These are phyloP conservation scores for Fusarium miscanthi DNA, from an alignment of 2,329 filamentous ascomycete genomes.

Conservation along the genomic window DNA sequence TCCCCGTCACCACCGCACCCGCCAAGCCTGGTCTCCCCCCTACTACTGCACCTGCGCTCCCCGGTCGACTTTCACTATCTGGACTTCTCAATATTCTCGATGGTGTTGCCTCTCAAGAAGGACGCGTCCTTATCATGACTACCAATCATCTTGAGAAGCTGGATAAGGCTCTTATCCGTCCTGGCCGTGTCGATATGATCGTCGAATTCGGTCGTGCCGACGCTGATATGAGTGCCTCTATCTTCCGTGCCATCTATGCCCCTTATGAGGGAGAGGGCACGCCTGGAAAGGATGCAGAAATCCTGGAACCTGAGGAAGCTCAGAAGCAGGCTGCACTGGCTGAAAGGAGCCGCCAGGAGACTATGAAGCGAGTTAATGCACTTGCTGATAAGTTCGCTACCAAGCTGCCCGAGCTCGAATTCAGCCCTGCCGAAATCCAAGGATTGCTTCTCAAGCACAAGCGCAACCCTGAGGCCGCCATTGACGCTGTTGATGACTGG, in stretches of 20 bases:
- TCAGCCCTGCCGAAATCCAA: constrained; percentile 71
- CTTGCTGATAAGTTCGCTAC: constrained; percentile 62
- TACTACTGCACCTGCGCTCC: constrained; percentile 6
- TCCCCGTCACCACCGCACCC: constrained; percentile 10
- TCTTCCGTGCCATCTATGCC: constrained; percentile 70
- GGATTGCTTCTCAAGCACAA: constrained; percentile 69
- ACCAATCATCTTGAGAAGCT: constrained; percentile 72
- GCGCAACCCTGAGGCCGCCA: constrained; percentile 60
- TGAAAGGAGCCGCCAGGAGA: constrained; percentile 49
- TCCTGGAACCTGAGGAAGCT: constrained; percentile 36
- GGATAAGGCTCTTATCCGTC: constrained; percentile 71
- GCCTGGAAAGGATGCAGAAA: neutral
- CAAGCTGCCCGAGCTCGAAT: constrained; percentile 64
- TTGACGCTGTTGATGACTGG: constrained; percentile 61
- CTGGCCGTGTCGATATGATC: constrained; percentile 70
- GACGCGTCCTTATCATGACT: constrained; percentile 72
- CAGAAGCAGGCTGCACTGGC: constrained; percentile 48
- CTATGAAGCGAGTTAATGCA: constrained; percentile 54
- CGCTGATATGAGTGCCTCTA: constrained; percentile 60
- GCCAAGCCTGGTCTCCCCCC: constrained; percentile 13
- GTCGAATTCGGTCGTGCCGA: constrained; percentile 68
- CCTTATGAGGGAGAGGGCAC: constrained; percentile 56
- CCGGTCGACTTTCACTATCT: constrained; percentile 71
- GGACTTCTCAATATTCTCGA: constrained; percentile 85
- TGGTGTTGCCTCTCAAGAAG: constrained; percentile 73